Base-by-base conservation (phyloP, 2,329 filamentous ascomycete genomes). In the Calonectria hongkongensis region DNA sequence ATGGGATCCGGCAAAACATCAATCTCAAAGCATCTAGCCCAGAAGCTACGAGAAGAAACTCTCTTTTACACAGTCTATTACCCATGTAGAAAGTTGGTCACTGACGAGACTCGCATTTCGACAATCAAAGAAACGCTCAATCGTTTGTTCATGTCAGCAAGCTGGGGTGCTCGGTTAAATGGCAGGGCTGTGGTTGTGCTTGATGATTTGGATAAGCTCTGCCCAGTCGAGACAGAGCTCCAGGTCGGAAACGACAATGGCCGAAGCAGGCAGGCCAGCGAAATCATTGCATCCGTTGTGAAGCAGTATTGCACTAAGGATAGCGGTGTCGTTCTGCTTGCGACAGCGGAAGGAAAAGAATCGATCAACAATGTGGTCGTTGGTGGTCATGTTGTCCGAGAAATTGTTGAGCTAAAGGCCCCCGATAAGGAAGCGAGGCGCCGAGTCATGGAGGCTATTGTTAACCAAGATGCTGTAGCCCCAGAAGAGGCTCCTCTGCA, bases 201-300 rank as follows among this genome's bases (percentile, higher is more conserved):
- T 2, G 97, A 99, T 80, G 97, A 99, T 80, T 86, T 99, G 8
- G 97, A 99, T 84, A 95, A 95, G 80, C 88, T 99, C 1, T 98
- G 96, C 81, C 96, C 97, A 0, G 93, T 93, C 0, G 97, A 99
- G 84, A 98, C 96, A 0, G 97, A 99, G 82, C 88, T 99, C 15
- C 95, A 98, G 83, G 94, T 98, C 5, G 95, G 95, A 74, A 96
- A 95, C 72, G 95, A 98, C 78, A 98, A 99, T 80, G 95, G 95
- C 21, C 91, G 96, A 75, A 98, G 96, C 82, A 92, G 95, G 41
- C 96, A 98, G 79, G 92, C 98, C 70, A 98, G 96, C 81, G 97
- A 99, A 83, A 92, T 95, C 0, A 89, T 99, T 6, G 94, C 94
- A 81, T 92, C 94, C 0, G 92, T 97, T 75, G 94, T 96, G 0